Evolutionary conservation across 2,329 filamentous ascomycete genomes (phyloP), one percentile per base, ranked within the genome.

Genomic region (Neoascochyta sp.): DNA sequence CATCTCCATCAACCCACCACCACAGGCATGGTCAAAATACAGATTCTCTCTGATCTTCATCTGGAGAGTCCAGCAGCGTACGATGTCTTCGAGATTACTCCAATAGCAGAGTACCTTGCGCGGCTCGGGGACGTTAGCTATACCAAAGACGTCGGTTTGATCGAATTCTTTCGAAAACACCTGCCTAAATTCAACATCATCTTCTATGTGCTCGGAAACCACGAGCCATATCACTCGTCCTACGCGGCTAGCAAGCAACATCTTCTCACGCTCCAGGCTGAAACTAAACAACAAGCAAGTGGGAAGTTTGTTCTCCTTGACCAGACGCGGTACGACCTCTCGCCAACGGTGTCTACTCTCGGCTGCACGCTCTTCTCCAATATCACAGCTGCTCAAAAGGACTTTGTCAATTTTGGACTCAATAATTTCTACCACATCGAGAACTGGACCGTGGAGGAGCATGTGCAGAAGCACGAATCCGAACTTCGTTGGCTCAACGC

Each of bases 321-420:
- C 32, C 60, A 59, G 18, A 62, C 48, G 4, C 55, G 61, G 9
- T 63, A 62, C 40, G 60, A 68, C 36, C 11, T 68, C 12, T 56
- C 59, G 4, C 36, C 47, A 3, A 50, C 53, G 3, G 27, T 68
- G 7, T 63, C 60, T 2, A 54, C 73, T 5, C 50, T 73, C 1
- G 69, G 69, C 7, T 73, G 68, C 41, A 70, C 67, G 3, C 58
- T 79, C 3, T 75, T 72, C 54, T 77, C 75, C 0, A 32, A 50
- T 7, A 54, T 78, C 15, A 59, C 64, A 1, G 31, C 58, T 0
- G 46, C 60, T n/a, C 57, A 65, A 5, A 40, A 47, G 6, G 53
- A 61, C 18, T 45, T 34, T 0, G 66, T 77, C 9, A 63, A 61
- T 26, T 47, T 64, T 19, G 60, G 67, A 0, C 41, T 77, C 7